Evolutionary conservation across 148 eudicot genomes (phyloP).

Genomic region (Rhododendron mucronatum): DNA sequence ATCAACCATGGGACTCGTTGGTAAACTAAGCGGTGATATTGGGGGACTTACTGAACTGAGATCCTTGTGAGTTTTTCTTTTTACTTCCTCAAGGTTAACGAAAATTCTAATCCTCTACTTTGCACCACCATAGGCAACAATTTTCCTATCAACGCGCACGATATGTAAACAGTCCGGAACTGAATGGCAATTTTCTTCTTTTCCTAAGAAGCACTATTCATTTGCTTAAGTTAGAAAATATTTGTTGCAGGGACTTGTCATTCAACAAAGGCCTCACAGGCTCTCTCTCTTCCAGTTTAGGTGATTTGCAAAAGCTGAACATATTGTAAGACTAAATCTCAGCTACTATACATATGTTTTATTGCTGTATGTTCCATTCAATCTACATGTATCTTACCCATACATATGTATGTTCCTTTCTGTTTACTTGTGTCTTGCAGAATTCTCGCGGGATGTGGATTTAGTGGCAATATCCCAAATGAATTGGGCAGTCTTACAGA

Average conservation of each 20-base stretch:
- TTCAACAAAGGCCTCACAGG: conserved; percentile 74
- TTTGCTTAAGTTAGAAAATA: conserved; percentile 12
- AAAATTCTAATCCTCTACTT: not conserved
- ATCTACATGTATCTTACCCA: not conserved
- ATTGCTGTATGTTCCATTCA: not conserved
- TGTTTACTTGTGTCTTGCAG: conserved; percentile 33
- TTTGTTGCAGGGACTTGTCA: conserved; percentile 69
- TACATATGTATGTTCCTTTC: not conserved
- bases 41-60: conserved; percentile 67
- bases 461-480: conserved; percentile 70
- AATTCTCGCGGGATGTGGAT: conserved; percentile 85
- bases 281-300: conserved; percentile 59
- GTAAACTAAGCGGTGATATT: conserved; percentile 70
- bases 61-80: conserved; percentile 54
- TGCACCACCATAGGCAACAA: not conserved
- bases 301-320: conserved; percentile 57
- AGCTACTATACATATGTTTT: not conserved
- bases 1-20: conserved; percentile 79
- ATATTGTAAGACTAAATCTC: conserved; percentile 49
- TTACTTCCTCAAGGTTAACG: not conserved
- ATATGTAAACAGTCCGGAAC: not conserved
- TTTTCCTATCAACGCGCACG: not conserved
- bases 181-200: not conserved
- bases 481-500: conserved; percentile 71
- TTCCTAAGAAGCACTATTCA: not conserved